Percentiles rank a stretch among this genome's conserved stretches.
Conservation (phyloP, 345 rosid genomes). For the Diplotaxis tenuifolia region DNA sequence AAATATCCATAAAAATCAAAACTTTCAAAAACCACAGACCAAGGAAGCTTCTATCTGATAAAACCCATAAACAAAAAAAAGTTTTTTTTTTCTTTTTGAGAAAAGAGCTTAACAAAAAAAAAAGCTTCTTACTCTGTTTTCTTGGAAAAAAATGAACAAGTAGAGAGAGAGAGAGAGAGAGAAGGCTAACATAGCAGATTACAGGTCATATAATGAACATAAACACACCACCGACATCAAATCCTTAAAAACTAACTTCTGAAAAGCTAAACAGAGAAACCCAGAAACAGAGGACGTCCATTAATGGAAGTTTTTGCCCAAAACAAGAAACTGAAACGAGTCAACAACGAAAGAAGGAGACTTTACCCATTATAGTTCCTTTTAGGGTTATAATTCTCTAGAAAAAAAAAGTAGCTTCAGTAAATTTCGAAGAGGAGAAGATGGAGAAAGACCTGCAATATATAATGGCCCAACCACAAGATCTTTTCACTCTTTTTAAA, state of each 20-base stretch:
- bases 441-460: conserved; percentile 33
- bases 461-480: conserved; percentile 35
- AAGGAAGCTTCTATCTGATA: background rate
- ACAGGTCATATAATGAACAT: background rate
- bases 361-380: conserved; percentile 48
- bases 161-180: conserved; percentile 2
- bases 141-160: too few relatives aligned
- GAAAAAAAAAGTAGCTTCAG: conserved; percentile 11
- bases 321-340: conserved; percentile 20
- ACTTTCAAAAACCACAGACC: background rate
- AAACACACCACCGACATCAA: conserved; percentile 20
- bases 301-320: conserved; percentile 8
- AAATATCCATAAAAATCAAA: conserved; percentile 19
- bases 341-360: conserved; percentile 8
- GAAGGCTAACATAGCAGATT: conserved; percentile 11
- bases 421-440: conserved; percentile 6
- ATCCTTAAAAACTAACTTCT: conserved; percentile 16
- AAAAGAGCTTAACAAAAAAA: too few relatives aligned
- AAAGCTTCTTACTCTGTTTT: background rate
- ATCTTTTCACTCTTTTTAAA: conserved; percentile 41
- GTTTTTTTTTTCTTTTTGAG: too few relatives aligned
- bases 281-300: background rate
- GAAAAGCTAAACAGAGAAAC: conserved; percentile 1
- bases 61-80: background rate
- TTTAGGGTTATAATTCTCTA: conserved; percentile 11